These are phyloP conservation scores for Porogramme epimiltina DNA, from an alignment of 1,284 basidiomycete genomes.

Conservation along the genomic window DNA sequence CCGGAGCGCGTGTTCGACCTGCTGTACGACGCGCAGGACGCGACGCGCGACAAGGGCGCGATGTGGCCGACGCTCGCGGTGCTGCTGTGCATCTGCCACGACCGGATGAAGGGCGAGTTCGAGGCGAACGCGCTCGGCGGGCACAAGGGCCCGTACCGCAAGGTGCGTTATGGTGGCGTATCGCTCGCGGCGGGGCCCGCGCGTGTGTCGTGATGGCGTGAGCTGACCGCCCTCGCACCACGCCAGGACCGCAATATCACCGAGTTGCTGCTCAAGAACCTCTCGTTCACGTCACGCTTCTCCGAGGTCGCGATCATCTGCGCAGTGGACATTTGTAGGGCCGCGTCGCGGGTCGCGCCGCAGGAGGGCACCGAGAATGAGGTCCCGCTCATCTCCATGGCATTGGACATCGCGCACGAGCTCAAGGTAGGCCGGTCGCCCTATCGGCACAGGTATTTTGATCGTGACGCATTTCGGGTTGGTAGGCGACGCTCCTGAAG, in stretches of 20 bases:
- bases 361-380: slow-evolving; percentile 51
- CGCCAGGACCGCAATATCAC: slow-evolving; percentile 52
- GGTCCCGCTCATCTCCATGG: slow-evolving; percentile 68
- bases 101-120: slow-evolving; percentile 65
- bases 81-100: slow-evolving; percentile 78
- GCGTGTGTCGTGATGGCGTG: too few species aligned
- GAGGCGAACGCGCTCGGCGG: slow-evolving; percentile 37
- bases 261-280: slow-evolving; percentile 57
- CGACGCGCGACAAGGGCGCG: slow-evolving; percentile 50
- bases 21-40: slow-evolving; percentile 61
- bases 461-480: background rate
- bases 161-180: too few species aligned
- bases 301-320: slow-evolving; percentile 73
- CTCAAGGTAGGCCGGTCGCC: slow-evolving; percentile 58
- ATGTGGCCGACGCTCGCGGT: slow-evolving; percentile 85
- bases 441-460: slow-evolving; percentile 7
- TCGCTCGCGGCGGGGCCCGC: background rate
- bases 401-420: slow-evolving; percentile 76
- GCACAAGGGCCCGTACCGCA: slow-evolving; percentile 28
- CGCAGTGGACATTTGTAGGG: slow-evolving; percentile 81
- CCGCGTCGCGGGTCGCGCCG: slow-evolving; percentile 69
- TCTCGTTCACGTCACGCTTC: slow-evolving; percentile 52
- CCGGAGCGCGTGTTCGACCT: slow-evolving; percentile 85
- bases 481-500: slow-evolving; percentile 50
- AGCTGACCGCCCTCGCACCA: background rate